Conservation (phyloP, 768 basidiomycete genomes). For the Neoboletus magnificus region DNA sequence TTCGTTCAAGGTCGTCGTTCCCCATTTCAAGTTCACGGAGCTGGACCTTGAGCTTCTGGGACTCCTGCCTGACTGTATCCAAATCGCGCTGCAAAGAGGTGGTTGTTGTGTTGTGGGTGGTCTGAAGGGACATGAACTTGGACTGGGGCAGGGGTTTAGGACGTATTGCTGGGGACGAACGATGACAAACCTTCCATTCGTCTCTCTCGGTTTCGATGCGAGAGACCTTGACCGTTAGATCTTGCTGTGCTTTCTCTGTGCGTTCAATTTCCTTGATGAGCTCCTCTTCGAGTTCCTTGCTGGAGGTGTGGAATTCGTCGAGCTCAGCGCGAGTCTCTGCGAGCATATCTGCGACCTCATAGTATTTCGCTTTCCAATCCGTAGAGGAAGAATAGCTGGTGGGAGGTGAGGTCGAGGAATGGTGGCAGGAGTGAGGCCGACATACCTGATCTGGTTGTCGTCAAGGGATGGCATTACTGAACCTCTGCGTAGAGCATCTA, state of each 20-base stretch:
- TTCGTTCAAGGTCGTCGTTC: constrained; percentile 95
- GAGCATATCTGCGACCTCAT: constrained; percentile 82
- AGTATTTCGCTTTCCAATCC: constrained; percentile 78
- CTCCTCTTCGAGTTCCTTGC: constrained; percentile 92
- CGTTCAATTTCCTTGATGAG: constrained; percentile 86
- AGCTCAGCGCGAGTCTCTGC: constrained; percentile 81
- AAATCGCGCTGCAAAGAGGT: constrained; percentile 90
- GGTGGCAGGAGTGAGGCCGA: constrained; percentile 9
- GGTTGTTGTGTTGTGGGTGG: constrained; percentile 85
- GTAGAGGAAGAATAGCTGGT: constrained; percentile 54
- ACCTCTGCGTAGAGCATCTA: constrained; percentile 57
- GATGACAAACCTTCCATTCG: constrained; percentile 81
- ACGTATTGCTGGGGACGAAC: background rate
- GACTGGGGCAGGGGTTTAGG: constrained; percentile 38
- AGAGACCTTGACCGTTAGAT: constrained; percentile 67
- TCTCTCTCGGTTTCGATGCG: constrained; percentile 75
- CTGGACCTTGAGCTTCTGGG: constrained; percentile 67
- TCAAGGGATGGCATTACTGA: constrained; percentile 58
- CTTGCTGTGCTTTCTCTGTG: constrained; percentile 81
- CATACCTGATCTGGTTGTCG: constrained; percentile 61
- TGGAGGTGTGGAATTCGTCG: constrained; percentile 81
- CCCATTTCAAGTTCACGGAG: constrained; percentile 93
- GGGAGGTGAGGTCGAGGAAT: constrained; percentile 16
- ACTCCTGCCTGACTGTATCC: constrained; percentile 73
- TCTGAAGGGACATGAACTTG: constrained; percentile 87